Percentiles rank a stretch among this genome's conserved stretches.
These are phyloP conservation scores for Penicillium psychrosexuale DNA, from an alignment of 2,329 filamentous ascomycete genomes.

Conservation along the genomic window DNA sequence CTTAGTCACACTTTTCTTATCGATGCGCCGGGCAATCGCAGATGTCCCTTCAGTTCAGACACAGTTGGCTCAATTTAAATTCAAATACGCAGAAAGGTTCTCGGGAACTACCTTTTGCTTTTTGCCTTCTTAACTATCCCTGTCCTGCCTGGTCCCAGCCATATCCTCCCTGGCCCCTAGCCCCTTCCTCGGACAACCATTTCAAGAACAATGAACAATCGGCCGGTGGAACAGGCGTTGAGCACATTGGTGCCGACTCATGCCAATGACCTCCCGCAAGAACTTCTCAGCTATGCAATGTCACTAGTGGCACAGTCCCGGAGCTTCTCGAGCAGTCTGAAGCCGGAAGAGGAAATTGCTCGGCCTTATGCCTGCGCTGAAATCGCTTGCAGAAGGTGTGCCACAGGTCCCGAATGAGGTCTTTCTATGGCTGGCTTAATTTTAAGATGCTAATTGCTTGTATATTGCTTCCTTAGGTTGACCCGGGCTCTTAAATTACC, in stretches of 20 bases:
- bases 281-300: slow-evolving; percentile 68
- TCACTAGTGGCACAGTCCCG: slow-evolving; percentile 79
- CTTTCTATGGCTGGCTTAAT: not conserved
- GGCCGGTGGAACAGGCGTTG: slow-evolving; percentile 69
- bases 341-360: slow-evolving; percentile 83
- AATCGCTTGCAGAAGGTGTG: slow-evolving; percentile 80
- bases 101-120: not conserved
- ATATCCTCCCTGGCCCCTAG: not conserved
- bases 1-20: slow-evolving; percentile 20
- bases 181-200: not conserved
- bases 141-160: not conserved
- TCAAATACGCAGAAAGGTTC: not conserved
- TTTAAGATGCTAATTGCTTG: not conserved
- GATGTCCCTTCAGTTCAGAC: slow-evolving; percentile 4
- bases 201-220: slow-evolving; percentile 59
- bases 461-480: slow-evolving; percentile 52
- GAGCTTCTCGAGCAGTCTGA: slow-evolving; percentile 71
- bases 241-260: slow-evolving; percentile 71
- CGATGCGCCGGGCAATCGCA: not conserved
- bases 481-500: slow-evolving; percentile 75
- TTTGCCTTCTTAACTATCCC: too few species aligned
- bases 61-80: not conserved
- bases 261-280: slow-evolving; percentile 62
- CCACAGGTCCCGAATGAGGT: not conserved
- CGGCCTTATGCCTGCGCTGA: slow-evolving; percentile 80